A percentile compares a stretch with the other conserved stretches of the same genome.
These are phyloP conservation scores for Neopestalotiopsis rosae DNA, from an alignment of 2,329 filamentous ascomycete genomes.

Conservation along the genomic window DNA sequence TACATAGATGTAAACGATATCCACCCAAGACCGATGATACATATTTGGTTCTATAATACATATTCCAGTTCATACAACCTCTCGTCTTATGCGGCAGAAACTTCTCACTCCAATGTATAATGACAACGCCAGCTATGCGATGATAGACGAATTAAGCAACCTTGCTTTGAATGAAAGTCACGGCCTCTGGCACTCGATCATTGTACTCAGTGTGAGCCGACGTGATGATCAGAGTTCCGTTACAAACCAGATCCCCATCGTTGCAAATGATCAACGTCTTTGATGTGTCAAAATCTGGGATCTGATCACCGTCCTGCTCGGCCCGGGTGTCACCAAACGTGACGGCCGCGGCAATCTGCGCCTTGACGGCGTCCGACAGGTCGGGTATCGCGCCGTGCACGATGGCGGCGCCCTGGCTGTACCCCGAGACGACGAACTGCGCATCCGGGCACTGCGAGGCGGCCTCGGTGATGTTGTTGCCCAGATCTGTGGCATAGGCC, in stretches of 20 bases:
- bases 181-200: slow-evolving; percentile 14
- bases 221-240: slow-evolving; percentile 44
- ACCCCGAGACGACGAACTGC: slow-evolving; percentile 39
- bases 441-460: slow-evolving; percentile 37
- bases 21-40: background rate
- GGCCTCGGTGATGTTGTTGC: slow-evolving; percentile 34
- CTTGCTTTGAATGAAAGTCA: slow-evolving; percentile 21
- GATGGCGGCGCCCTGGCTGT: slow-evolving; percentile 37
- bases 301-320: slow-evolving; percentile 32
- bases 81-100: too few relatives aligned
- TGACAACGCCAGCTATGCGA: background rate
- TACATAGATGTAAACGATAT: too few relatives aligned
- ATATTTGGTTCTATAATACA: too few relatives aligned
- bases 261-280: slow-evolving; percentile 50
- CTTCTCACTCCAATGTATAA: background rate
- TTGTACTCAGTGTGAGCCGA: slow-evolving; percentile 44
- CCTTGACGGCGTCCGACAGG: slow-evolving; percentile 37
- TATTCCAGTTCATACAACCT: too few relatives aligned
- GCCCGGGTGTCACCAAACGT: slow-evolving; percentile 39
- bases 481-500: slow-evolving; percentile 33
- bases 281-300: slow-evolving; percentile 34
- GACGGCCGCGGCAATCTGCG: slow-evolving; percentile 33
- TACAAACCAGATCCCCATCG: slow-evolving; percentile 53
- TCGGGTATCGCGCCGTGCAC: slow-evolving; percentile 36
- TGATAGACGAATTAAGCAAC: background rate